Evolutionary conservation across 768 basidiomycete genomes (phyloP), one percentile per base, ranked within the genome.

Genomic region (Agaricus sinodeliciosus): DNA sequence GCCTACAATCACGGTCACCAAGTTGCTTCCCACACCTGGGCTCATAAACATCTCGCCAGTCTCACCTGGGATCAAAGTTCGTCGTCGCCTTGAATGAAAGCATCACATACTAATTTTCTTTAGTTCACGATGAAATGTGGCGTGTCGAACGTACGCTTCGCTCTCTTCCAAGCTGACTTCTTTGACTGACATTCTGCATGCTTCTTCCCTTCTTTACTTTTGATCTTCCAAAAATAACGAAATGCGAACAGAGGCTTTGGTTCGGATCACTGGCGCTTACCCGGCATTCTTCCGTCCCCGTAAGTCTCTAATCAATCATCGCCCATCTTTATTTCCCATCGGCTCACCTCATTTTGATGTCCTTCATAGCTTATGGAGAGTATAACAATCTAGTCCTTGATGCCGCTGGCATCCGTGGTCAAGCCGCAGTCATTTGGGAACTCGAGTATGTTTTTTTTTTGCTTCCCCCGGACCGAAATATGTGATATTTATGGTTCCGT

Each of bases 11-110:
- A 66, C 16, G 74, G 73, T 9, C 75, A 77, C 55, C 71, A 72
- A 57, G 50, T 77, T 47, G 74, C 65, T 4, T 75, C 74, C 31
- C 75, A 77, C 53, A 76, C 75, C 3, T 77, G 75, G 75, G 60
- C 58, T 7, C 74, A 77, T 55, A 60, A 62, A 12, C 59, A 72
- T 39, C 61, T 76, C 3, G 57, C 61, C 0, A 62, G 58, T 2
- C 64, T 73, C 16, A 60, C 58, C 1, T 60, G 60, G 60, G 65
- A 66, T 26, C 59, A 73, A 57, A 60, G 71, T 71, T 42, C 37
- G 66, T 57, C 34, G 13, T 19, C 27, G 11, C 12, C 8, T 18
- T 15, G 6, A 15, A 27, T 26, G 16, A 35, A 15, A 15, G 2
- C 36, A 9, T 31, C 37, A 43, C 50, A 16, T 8, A 6, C n/a